Conservation (phyloP, 2,329 filamentous ascomycete genomes). For the Fonsecaea pedrosoi region DNA sequence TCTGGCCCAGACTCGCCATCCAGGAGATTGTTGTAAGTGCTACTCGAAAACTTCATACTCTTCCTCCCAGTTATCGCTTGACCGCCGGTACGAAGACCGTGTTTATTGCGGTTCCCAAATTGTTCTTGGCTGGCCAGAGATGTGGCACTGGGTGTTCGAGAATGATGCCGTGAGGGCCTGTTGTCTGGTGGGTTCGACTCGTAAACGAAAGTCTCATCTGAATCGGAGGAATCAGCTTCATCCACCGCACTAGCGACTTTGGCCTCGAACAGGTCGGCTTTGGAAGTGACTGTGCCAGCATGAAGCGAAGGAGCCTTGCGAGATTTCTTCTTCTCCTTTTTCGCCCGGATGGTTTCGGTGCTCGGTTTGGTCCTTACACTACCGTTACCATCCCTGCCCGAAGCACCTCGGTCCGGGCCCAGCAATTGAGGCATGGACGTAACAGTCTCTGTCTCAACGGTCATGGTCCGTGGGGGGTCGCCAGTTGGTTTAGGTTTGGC, state of each 20-base stretch:
- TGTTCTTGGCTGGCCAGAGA: constrained; percentile 66
- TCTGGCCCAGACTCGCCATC: constrained; percentile 73
- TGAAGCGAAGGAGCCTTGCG: constrained; percentile 72
- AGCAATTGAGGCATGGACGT: constrained; percentile 84
- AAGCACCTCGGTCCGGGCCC: constrained; percentile 60
- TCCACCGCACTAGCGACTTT: constrained; percentile 96
- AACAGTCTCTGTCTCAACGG: constrained; percentile 95
- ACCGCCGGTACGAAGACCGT: constrained; percentile 68
- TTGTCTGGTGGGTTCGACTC: constrained; percentile 86
- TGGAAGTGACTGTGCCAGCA: constrained; percentile 74
- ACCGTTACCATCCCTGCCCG: constrained; percentile 69
- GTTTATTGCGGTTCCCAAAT: constrained; percentile 63
- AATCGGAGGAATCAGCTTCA: constrained; percentile 94
- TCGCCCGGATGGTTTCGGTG: constrained; percentile 93
- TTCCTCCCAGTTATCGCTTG: constrained; percentile 76
- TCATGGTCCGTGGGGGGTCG: constrained; percentile 87
- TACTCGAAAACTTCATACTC: constrained; percentile 95
- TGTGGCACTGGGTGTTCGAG: constrained; percentile 90
- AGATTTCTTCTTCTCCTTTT: constrained; percentile 81
- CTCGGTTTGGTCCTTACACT: constrained; percentile 86
- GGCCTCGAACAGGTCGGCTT: constrained; percentile 97
- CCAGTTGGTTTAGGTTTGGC: constrained; percentile 73
- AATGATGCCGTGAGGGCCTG: constrained; percentile 80
- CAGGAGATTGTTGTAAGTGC: constrained; percentile 68
- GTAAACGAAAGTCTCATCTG: constrained; percentile 98